These are phyloP conservation scores for Balamuthia mandrillaris DNA, from an alignment of 208 protist species.

Conservation along the genomic window DNA sequence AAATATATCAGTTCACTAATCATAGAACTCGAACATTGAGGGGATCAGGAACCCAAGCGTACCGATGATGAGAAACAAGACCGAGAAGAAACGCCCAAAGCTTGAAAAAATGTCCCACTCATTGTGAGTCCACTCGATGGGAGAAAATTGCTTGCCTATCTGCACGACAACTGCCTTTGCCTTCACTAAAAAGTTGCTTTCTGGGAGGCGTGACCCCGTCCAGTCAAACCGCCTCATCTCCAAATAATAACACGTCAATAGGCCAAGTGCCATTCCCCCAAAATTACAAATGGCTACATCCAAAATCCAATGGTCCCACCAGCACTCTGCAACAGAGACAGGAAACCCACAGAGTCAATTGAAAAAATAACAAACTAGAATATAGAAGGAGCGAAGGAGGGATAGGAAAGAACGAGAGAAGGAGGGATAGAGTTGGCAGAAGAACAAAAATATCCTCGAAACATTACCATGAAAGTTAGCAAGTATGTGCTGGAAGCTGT, in stretches of 20 bases:
- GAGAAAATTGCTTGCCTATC: constrained; percentile 21
- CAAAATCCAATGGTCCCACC: constrained; percentile 93
- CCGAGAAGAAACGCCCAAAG: no score
- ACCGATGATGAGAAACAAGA: no score
- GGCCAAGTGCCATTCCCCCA: constrained; percentile 86
- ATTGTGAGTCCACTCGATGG: constrained; percentile 1
- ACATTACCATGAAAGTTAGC: constrained; percentile 84
- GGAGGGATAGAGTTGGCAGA: no score
- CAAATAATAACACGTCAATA: constrained; percentile 49
- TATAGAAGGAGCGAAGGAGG: neutral
- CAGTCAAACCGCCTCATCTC: constrained; percentile 56
- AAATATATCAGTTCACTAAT: no score
- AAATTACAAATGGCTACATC: constrained; percentile 91
- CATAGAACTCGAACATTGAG: no score
- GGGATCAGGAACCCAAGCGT: no score
- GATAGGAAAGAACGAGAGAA: no score
- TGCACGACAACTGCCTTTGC: no score
- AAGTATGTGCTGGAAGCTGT: constrained; percentile 90
- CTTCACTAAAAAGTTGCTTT: no score
- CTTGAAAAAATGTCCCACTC: no score
- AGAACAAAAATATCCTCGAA: neutral
- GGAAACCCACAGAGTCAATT: neutral
- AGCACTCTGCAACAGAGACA: constrained; percentile 75
- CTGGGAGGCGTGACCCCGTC: no score
- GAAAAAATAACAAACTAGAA: neutral